Evolutionary conservation across 2,329 filamentous ascomycete species (phyloP).

Genomic region (Sporothrix dimorphospora): DNA sequence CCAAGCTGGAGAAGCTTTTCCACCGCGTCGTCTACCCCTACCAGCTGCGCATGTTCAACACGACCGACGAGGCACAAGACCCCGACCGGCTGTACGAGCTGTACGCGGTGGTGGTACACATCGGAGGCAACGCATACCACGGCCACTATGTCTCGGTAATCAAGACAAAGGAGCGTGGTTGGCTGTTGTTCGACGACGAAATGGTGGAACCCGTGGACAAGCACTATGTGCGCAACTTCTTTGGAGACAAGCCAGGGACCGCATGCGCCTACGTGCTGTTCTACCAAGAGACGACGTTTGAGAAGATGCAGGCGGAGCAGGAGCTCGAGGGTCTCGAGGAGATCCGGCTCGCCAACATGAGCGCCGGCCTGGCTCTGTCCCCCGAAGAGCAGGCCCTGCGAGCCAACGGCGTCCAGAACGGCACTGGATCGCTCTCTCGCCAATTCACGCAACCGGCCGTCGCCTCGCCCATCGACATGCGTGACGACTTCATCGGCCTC

Average conservation of each 20-base stretch:
- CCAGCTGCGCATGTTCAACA: conserved; percentile 94
- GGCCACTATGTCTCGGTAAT: conserved; percentile 98
- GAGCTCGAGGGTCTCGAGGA: conserved; percentile 76
- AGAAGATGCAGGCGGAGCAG: conserved; percentile 73
- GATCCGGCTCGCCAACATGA: conserved; percentile 58
- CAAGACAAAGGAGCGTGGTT: conserved; percentile 94
- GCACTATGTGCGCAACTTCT: conserved; percentile 94
- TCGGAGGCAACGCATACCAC: conserved; percentile 94
- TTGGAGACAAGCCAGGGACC: conserved; percentile 86
- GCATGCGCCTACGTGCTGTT: conserved; percentile 97
- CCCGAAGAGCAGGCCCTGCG: conserved; percentile 46
- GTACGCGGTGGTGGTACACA: conserved; percentile 96
- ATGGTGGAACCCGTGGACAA: conserved; percentile 98
- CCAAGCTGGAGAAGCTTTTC: conserved; percentile 91
- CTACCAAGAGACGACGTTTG: conserved; percentile 85
- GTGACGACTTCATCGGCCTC: conserved; percentile 60
- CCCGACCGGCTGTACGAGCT: conserved; percentile 93
- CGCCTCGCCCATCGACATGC: conserved; percentile 49
- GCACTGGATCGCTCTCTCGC: conserved; percentile 47
- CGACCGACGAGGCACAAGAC: conserved; percentile 91
- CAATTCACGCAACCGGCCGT: conserved; percentile 52
- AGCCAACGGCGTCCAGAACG: conserved; percentile 45
- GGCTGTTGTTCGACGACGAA: conserved; percentile 96
- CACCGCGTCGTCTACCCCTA: conserved; percentile 97
- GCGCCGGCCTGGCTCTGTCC: conserved; percentile 56